Conservation (phyloP, 2,329 filamentous ascomycete species). For the Aspergillus sclerotialis region DNA sequence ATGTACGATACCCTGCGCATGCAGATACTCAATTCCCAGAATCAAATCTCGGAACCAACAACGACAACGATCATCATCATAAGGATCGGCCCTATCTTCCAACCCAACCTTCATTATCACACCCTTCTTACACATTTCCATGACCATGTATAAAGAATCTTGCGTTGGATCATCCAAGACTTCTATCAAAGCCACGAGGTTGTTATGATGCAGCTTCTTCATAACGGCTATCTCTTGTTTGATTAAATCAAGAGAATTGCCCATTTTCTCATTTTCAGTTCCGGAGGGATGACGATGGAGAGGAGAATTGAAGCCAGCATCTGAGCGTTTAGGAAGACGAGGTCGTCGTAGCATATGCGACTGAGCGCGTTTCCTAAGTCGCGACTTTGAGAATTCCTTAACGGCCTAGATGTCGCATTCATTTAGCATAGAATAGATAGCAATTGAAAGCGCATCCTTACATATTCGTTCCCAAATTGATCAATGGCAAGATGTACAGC, state of each 20-base stretch:
- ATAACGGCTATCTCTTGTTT: conserved; percentile 97
- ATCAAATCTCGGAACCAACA: conserved; percentile 94
- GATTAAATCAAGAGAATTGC: conserved; percentile 76
- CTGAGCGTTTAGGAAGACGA: conserved; percentile 46
- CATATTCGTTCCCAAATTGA: conserved; percentile 88
- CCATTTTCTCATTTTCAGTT: conserved; percentile 46
- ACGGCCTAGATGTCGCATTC: conserved; percentile 57
- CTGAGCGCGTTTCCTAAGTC: conserved; percentile 81
- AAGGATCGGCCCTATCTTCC: conserved; percentile 74
- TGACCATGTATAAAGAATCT: conserved; percentile 95
- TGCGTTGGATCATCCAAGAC: conserved; percentile 93
- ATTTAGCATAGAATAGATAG: neutral
- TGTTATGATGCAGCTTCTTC: conserved; percentile 95
- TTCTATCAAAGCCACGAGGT: conserved; percentile 87
- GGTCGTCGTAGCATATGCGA: conserved; percentile 73
- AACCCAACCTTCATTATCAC: conserved; percentile 94
- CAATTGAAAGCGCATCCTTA: conserved; percentile 41
- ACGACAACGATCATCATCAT: conserved; percentile 72
- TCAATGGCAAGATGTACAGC: conserved; percentile 86
- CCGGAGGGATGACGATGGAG: conserved; percentile 54
- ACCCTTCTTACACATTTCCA: conserved; percentile 98
- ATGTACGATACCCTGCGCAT: conserved; percentile 90
- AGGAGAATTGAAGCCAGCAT: conserved; percentile 56
- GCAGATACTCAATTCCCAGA: conserved; percentile 89
- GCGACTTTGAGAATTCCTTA: conserved; percentile 94